Conservation (phyloP, 352 stramenopile species). For the Pythium guiyangense region DNA sequence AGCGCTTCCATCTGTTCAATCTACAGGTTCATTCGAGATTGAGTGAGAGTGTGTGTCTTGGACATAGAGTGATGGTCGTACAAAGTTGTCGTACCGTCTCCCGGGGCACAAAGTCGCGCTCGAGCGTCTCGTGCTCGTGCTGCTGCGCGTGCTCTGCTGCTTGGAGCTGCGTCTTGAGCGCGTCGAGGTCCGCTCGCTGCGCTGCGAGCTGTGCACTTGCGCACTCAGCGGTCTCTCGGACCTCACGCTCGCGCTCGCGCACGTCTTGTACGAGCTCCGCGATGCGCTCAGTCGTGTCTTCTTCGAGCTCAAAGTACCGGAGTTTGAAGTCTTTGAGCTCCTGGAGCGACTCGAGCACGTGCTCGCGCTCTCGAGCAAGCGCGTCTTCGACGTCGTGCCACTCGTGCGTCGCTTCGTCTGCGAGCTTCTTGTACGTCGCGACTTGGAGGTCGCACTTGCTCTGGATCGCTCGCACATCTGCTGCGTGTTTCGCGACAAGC, state of each 20-base stretch:
- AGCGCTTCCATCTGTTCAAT: conserved; percentile 70
- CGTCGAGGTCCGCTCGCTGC: conserved; percentile 28
- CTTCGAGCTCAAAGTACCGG: conserved; percentile 58
- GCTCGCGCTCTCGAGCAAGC: conserved; percentile 46
- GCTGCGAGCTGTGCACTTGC: conserved; percentile 8
- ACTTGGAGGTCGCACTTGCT: conserved; percentile 52
- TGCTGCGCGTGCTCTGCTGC: conserved; percentile 25
- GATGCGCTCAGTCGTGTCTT: conserved; percentile 53
- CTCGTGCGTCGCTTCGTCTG: conserved; percentile 52
- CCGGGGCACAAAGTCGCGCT: conserved; percentile 49
- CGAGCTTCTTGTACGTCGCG: conserved; percentile 56
- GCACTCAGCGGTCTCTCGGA: conserved; percentile 21
- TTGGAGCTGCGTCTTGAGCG: conserved; percentile 30
- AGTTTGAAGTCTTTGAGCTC: conserved; percentile 78
- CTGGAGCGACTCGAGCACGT: conserved; percentile 44
- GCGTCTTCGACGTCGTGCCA: conserved; percentile 71
- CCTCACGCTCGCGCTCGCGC: conserved; percentile 38
- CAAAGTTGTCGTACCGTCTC: conserved; percentile 25
- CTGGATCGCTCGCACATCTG: conserved; percentile 40
- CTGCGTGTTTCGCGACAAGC: conserved; percentile 35
- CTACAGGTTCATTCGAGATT: conserved; percentile 17
- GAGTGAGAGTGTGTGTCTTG: not conserved
- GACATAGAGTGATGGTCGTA: not conserved
- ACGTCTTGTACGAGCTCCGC: conserved; percentile 59
- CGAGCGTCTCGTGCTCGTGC: conserved; percentile 35